Evolutionary conservation across 768 basidiomycete genomes (phyloP).

Genomic region (Lactifluus rugatus): DNA sequence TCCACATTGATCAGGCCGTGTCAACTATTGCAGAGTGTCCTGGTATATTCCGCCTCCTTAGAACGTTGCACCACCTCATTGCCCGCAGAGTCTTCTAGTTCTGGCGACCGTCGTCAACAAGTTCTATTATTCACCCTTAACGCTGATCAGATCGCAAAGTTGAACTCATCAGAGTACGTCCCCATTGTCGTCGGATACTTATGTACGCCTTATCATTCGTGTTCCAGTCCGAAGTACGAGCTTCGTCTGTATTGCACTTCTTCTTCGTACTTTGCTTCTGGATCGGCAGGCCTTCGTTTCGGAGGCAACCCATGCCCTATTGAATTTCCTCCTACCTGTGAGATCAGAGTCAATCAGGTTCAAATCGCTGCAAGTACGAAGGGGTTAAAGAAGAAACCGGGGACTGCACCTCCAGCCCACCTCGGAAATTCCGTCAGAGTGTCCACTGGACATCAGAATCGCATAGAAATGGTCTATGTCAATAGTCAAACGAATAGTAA

Average conservation of each 20-base stretch:
- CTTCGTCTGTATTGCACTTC: conserved; percentile 86
- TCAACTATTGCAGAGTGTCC: conserved; percentile 66
- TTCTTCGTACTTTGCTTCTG: conserved; percentile 55
- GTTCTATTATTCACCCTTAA: conserved; percentile 53
- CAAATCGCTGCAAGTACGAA: conserved; percentile 69
- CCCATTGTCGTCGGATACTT: neutral
- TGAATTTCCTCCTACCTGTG: conserved; percentile 87
- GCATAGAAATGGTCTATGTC: conserved; percentile 82
- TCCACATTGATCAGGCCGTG: conserved; percentile 53
- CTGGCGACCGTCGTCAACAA: conserved; percentile 67
- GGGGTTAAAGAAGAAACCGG: conserved; percentile 91
- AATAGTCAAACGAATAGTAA: conserved; percentile 45
- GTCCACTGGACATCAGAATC: conserved; percentile 44
- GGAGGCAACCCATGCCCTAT: conserved; percentile 54
- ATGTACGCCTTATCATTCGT: neutral
- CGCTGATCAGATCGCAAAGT: conserved; percentile 51
- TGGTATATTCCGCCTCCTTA: conserved; percentile 36
- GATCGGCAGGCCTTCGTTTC: conserved; percentile 42
- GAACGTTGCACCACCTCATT: conserved; percentile 3
- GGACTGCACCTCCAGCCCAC: conserved; percentile 87
- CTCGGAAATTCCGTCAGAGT: conserved; percentile 36
- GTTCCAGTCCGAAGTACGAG: conserved; percentile 56
- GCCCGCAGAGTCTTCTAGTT: conserved; percentile 57
- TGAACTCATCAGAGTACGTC: conserved; percentile 36
- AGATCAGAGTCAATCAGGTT: conserved; percentile 74